These are phyloP conservation scores for Cercospora sesami DNA, from an alignment of 2,329 filamentous ascomycete genomes.

Conservation along the genomic window DNA sequence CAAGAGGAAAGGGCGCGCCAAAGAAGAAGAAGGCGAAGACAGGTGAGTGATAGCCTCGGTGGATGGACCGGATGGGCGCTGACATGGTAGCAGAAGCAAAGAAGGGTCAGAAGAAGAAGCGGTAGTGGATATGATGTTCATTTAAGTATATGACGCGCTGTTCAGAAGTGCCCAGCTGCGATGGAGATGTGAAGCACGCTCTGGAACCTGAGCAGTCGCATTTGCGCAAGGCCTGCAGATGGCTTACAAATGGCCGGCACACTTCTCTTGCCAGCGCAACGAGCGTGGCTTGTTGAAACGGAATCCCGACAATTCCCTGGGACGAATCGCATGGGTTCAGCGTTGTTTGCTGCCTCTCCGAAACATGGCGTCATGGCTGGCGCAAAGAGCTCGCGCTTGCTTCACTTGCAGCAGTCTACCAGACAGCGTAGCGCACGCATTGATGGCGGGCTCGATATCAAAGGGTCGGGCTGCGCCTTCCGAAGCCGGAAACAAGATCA, in stretches of 20 bases:
- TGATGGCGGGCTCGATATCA: neutral
- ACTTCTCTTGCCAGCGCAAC: neutral
- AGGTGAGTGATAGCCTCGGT: constrained; percentile 40
- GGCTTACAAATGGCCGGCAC: neutral
- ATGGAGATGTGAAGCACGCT: neutral
- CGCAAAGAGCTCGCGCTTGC: neutral
- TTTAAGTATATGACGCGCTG: neutral
- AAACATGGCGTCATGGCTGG: neutral
- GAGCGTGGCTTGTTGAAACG: neutral
- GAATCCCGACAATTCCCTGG: neutral
- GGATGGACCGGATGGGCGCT: constrained; percentile 24
- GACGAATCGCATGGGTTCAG: neutral
- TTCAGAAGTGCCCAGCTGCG: neutral
- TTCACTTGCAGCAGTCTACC: neutral
- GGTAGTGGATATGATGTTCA: constrained; percentile 20
- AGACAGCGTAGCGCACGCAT: neutral
- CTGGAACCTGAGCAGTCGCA: neutral
- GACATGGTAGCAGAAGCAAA: constrained; percentile 15
- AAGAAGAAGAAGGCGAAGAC: constrained; percentile 76
- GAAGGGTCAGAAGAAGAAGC: constrained; percentile 46
- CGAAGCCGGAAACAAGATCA: neutral
- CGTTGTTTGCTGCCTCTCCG: neutral
- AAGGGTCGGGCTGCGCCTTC: neutral
- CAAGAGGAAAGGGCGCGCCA: constrained; percentile 81
- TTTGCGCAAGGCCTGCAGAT: neutral